Conservation (phyloP, 2,329 filamentous ascomycete genomes). For the Alternaria consortialis region DNA sequence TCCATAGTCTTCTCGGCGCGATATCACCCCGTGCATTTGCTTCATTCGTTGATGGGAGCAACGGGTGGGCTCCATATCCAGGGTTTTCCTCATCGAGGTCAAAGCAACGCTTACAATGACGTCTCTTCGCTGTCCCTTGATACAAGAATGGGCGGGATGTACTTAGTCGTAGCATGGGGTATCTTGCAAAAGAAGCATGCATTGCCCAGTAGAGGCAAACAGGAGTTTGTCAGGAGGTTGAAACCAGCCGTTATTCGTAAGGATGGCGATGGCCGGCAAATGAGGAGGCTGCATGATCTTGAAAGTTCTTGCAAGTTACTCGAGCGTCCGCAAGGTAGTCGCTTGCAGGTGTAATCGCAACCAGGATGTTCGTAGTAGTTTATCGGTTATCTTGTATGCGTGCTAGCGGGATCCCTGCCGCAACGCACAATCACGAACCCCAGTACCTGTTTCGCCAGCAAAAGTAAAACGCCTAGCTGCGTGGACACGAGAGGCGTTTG, state of each 20-base stretch:
- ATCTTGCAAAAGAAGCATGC: slow-evolving; percentile 32
- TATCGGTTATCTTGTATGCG: slow-evolving; percentile 22
- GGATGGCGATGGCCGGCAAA: slow-evolving; percentile 19
- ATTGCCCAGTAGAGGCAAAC: slow-evolving; percentile 17
- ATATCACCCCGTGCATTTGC: slow-evolving; percentile 1
- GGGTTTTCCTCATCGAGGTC: slow-evolving; percentile 30
- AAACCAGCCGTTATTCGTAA: slow-evolving; percentile 14
- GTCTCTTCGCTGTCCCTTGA: slow-evolving; percentile 25
- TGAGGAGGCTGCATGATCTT: slow-evolving; percentile 16
- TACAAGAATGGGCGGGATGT: slow-evolving; percentile 9
- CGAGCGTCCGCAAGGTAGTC: slow-evolving; percentile 23
- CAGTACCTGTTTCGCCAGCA: slow-evolving; percentile 27
- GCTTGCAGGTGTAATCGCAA: slow-evolving; percentile 20
- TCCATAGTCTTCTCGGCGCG: slow-evolving; percentile 13
- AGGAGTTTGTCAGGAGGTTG: slow-evolving; percentile 7
- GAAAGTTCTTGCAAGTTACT: slow-evolving; percentile 28
- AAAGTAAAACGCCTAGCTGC: slow-evolving; percentile 28
- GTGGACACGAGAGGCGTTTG: slow-evolving; percentile 7
- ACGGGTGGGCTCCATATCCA: slow-evolving; percentile 24
- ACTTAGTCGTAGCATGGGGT: slow-evolving; percentile 26
- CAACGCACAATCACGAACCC: slow-evolving; percentile 16
- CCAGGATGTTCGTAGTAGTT: slow-evolving; percentile 28
- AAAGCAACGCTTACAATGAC: slow-evolving; percentile 37
- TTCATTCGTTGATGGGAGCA: slow-evolving; percentile 42
- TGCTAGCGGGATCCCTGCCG: slow-evolving; percentile 40